Evolutionary conservation across 2,329 filamentous ascomycete species (phyloP).

Genomic region (Paraphoma sp.): DNA sequence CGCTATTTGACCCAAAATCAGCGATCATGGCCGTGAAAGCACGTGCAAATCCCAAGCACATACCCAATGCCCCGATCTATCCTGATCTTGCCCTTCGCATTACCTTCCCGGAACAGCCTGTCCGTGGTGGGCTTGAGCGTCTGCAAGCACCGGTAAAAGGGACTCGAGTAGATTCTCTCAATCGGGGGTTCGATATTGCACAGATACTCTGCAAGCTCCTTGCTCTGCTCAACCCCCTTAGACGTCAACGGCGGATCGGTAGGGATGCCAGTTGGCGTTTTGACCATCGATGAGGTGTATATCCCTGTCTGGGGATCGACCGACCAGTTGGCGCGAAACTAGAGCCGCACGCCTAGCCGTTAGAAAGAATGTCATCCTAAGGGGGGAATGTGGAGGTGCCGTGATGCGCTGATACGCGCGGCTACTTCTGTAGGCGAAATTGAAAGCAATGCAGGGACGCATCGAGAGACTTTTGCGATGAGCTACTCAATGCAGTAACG

Average conservation of each 20-base stretch:
- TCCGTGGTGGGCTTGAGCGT: conserved; percentile 48
- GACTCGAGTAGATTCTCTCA: conserved; percentile 72
- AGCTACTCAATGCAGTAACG: conserved; percentile 1
- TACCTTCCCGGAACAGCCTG: conserved; percentile 36
- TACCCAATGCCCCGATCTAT: conserved; percentile 62
- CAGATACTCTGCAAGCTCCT: conserved; percentile 74
- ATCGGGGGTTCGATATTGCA: conserved; percentile 68
- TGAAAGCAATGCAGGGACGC: conserved; percentile 15
- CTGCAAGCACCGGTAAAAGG: conserved; percentile 51
- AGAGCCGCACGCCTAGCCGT: conserved; percentile 18
- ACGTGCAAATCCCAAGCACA: conserved; percentile 12
- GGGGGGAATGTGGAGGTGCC: conserved; percentile 13
- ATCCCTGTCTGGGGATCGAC: conserved; percentile 81
- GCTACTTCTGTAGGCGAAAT: conserved; percentile 7
- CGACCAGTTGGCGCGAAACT: conserved; percentile 89
- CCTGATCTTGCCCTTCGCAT: conserved; percentile 51
- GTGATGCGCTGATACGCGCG: conserved; percentile 11
- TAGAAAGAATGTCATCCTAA: conserved; percentile 25
- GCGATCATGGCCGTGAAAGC: conserved; percentile 47
- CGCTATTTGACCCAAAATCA: conserved; percentile 58
- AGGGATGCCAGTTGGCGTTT: conserved; percentile 84
- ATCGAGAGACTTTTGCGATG: neutral
- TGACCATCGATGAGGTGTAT: conserved; percentile 69
- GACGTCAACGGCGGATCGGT: conserved; percentile 87
- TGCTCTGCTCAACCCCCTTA: conserved; percentile 83